Conservation (phyloP, 768 basidiomycete species). For the Lactarius sanguifluus region DNA sequence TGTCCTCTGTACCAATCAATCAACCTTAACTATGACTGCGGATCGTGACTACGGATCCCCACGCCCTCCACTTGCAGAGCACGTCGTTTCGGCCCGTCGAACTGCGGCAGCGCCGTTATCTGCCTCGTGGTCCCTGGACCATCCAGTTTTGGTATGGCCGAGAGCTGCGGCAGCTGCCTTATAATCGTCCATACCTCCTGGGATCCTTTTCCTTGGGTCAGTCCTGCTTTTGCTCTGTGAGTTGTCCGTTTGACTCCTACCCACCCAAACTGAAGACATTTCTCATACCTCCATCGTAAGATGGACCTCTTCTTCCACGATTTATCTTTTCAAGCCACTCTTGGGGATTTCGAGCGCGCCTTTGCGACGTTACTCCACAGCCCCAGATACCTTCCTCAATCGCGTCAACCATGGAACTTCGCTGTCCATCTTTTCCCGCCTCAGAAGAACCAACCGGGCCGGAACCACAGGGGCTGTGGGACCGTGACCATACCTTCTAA, state of each 20-base stretch:
- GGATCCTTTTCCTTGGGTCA: not conserved
- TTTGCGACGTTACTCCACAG: constrained; percentile 50
- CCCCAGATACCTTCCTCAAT: constrained; percentile 38
- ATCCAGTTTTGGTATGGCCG: not conserved
- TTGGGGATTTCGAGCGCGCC: constrained; percentile 31
- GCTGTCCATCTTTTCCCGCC: constrained; percentile 48
- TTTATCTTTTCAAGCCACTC: constrained; percentile 30
- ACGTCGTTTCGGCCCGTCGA: constrained; percentile 3
- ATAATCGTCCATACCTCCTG: constrained; percentile 5
- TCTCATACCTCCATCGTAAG: not conserved
- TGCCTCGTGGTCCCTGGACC: not conserved
- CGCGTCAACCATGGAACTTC: constrained; percentile 48
- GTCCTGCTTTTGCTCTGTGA: not conserved
- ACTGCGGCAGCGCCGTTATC: constrained; percentile 10
- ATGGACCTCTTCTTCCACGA: constrained; percentile 41
- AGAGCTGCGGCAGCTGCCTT: not conserved
- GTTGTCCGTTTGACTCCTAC: not conserved
- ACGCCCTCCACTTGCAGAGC: not conserved
- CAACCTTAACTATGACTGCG: not conserved
- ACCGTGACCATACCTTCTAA: constrained; percentile 48
- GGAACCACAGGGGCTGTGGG: constrained; percentile 45
- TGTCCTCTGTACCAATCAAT: not conserved
- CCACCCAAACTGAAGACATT: not conserved
- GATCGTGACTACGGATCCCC: not conserved
- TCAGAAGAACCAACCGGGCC: constrained; percentile 35